Base-by-base conservation (phyloP, 805 yeast species). In the Yamadazyma endophytica region DNA sequence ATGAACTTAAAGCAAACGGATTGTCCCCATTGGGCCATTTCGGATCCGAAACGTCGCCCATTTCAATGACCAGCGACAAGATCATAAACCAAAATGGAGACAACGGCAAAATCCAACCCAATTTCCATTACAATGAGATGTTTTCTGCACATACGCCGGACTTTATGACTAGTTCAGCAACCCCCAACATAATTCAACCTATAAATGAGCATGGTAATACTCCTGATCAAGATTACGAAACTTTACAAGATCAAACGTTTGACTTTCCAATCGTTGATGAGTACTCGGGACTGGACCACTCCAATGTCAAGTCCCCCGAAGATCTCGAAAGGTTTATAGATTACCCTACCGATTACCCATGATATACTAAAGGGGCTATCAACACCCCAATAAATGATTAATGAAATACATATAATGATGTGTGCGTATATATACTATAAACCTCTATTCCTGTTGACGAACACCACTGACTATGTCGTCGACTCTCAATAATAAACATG, bases 391-490 rank as follows among this genome's bases (percentile, higher is more conserved):
- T 23, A 15, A 23, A 23, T 23, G 25, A 7, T 23, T 8, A 23
- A 23, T 7, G 16, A 20, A n/a, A 20, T 20, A 20, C 11, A 20
- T 20, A n/a, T n/a, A n/a, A n/a, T n/a, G n/a, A n/a, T n/a, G n/a
- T n/a, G n/a, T n/a, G n/a, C 9, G 21, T 20, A 11, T 20, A 20
- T 20, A 20, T 20, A 20, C 11, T 9, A 20, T 20, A 20, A 11
- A 20, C 21, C 9, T 11, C 21, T 20, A 9, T 20, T 20, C 9
- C 21, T 33, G 32, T 43, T 71, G 81, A 49, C 96, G 80, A 17
- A 88, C 94, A 46, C 97, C 98, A 58, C 95, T 82, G 25, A 92
- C 98, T 44, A 92, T 92, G 58, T 92, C 98, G 59, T 92, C 99
- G 28, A 92, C 98, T 52, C 98, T 82, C 55, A 92, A 70, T 51